Base-by-base conservation (phyloP, 352 stramenopile genomes). In the Phytophthora cryptogea region DNA sequence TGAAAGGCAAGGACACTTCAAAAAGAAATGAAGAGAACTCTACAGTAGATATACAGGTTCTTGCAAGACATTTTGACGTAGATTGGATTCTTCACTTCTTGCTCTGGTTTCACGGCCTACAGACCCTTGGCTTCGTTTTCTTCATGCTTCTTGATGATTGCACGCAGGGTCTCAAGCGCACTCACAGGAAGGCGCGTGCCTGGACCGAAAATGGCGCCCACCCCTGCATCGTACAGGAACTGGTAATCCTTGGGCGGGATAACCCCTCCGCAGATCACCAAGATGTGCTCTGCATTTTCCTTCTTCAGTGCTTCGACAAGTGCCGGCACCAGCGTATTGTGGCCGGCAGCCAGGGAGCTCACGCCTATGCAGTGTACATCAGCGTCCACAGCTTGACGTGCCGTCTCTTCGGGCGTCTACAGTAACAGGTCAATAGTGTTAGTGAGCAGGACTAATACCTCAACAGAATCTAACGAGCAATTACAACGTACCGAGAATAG, bases 201-300 rank as follows among this genome's bases (percentile, higher is more conserved):
- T 23, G 97, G 97, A 13, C 97, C 96, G 74, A 98, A 99, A 47
- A 99, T 90, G 44, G 90, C 94, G 37, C 74, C 76, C 16, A 97
- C 96, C 27, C 94, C 95, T 42, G 89, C 79, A 28, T 98, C 81
- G 60, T 98, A 94, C 31, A 99, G 69, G 68, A 97, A 97, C 37
- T 98, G 84, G 64, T 99, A 99, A 70, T 99, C 96, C 77, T 88
- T 85, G 20, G 87, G 94, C 41, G 96, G 96, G 66, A 99, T 99
- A 7, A 99, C 95, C 31, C 97, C 97, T 43, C 97, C 96, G 50
- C 86, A 95, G 32, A 99, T 88, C 49, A 99, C 94, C 16, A 98
- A 48, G 57, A 99, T 98, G 68, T 98, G 76, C 30, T 92, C 88
- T 23, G 87, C 94, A 44, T 95, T 94, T 63, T 88, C 68, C n/a